phyloP scores from a whole-genome alignment of 257 asterid genomes.

The Coffea canephora region DNA sequence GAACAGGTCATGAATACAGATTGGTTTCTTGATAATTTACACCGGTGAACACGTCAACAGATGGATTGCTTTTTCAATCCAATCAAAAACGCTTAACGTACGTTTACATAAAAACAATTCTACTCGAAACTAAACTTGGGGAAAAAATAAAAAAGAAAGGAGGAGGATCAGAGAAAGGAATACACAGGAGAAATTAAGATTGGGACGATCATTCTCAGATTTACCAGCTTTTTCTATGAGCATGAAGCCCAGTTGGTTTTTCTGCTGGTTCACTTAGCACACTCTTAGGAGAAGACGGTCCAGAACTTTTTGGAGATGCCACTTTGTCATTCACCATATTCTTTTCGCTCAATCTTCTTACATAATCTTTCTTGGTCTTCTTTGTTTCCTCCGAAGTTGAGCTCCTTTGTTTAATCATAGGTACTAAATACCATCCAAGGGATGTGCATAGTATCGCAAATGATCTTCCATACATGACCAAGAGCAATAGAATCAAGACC shows the following conservation, averaged over 20 bases:
- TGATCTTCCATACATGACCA: conserved; percentile 43
- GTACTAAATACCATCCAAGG: conserved; percentile 50
- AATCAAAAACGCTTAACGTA: background rate
- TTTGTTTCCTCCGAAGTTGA: conserved; percentile 2
- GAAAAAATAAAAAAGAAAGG: background rate
- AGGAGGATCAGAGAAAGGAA: background rate
- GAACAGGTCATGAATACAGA: background rate
- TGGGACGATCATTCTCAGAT: background rate
- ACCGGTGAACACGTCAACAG: background rate
- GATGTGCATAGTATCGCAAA: conserved; percentile 58
- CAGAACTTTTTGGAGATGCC: conserved; percentile 33
- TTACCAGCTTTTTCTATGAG: conserved; percentile 32
- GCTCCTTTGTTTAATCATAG: conserved; percentile 19
- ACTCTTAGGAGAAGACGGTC: conserved; percentile 22
- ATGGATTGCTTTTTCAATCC: conserved; percentile 10
- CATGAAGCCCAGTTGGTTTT: conserved; percentile 18
- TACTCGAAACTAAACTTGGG: background rate
- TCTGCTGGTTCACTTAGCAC: conserved; percentile 26
- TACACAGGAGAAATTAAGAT: conserved; percentile 7
- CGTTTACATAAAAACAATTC: background rate
- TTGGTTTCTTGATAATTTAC: background rate
- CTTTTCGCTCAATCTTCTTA: conserved; percentile 32
- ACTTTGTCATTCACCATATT: conserved; percentile 15
- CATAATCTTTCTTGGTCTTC: conserved; percentile 28
- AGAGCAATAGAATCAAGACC: conserved; percentile 37